Conservation (phyloP, 371 early-diverging fungal species). For the Mucor indicus region DNA sequence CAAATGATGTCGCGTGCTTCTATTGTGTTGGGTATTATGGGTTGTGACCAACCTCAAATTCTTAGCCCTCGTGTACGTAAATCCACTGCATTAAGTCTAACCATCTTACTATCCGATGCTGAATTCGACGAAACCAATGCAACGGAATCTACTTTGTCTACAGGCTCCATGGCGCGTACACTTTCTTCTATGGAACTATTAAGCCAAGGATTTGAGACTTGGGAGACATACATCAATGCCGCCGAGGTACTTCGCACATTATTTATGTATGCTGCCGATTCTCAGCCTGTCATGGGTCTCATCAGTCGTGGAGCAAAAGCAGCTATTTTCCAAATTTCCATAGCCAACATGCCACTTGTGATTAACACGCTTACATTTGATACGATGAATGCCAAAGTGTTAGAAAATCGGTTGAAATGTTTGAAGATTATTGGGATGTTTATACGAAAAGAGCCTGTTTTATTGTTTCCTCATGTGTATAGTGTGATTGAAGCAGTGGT, state of each 20-base stretch:
- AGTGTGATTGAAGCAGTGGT: constrained; percentile 78
- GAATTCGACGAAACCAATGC: constrained; percentile 27
- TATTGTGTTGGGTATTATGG: constrained; percentile 72
- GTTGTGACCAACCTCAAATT: constrained; percentile 57
- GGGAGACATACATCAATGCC: constrained; percentile 79
- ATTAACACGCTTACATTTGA: constrained; percentile 75
- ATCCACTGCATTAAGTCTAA: constrained; percentile 56
- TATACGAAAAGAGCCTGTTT: constrained; percentile 69
- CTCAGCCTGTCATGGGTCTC: constrained; percentile 29
- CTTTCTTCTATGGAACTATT: constrained; percentile 73
- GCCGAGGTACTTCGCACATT: constrained; percentile 67
- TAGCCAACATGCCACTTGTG: constrained; percentile 65
- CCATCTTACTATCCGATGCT: constrained; percentile 48
- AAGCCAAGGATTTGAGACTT: constrained; percentile 72
- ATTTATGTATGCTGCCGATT: constrained; percentile 54
- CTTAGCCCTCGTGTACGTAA: constrained; percentile 49
- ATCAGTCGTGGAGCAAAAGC: constrained; percentile 61
- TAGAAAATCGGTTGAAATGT: constrained; percentile 53
- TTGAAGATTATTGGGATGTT: constrained; percentile 72
- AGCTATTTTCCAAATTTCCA: constrained; percentile 75
- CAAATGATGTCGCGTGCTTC: constrained; percentile 72
- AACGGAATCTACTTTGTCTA: constrained; percentile 39
- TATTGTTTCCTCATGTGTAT: constrained; percentile 62
- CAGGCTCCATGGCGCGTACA: constrained; percentile 55
- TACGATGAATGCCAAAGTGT: constrained; percentile 63